Evolutionary conservation across 2,329 filamentous ascomycete genomes (phyloP).

Genomic region (Incumbomyces lentus): DNA sequence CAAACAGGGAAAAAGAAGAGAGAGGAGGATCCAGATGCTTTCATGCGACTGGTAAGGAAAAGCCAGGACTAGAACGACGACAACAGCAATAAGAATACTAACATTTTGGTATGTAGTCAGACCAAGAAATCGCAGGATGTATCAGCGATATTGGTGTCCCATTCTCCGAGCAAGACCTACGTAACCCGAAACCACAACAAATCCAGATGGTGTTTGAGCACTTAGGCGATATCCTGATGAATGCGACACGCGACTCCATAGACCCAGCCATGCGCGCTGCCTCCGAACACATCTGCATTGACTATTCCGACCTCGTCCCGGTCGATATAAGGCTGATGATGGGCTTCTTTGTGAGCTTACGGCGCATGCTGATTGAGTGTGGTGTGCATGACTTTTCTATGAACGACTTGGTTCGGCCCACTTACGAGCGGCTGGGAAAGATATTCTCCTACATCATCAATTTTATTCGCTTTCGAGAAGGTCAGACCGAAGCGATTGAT

Average conservation of each 20-base stretch:
- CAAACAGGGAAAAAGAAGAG: conserved; percentile 41
- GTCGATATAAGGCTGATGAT: conserved; percentile 85
- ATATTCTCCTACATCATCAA: conserved; percentile 98
- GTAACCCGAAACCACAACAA: conserved; percentile 87
- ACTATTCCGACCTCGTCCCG: conserved; percentile 73
- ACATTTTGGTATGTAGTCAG: conserved; percentile 43
- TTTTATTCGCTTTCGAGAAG: conserved; percentile 93
- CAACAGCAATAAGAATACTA: conserved; percentile 8
- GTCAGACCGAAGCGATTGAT: conserved; percentile 79
- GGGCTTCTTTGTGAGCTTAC: conserved; percentile 84
- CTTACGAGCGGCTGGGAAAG: conserved; percentile 79
- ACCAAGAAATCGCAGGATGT: conserved; percentile 82
- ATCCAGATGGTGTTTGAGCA: conserved; percentile 98
- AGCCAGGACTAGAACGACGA: not conserved
- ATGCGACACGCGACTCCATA: conserved; percentile 83
- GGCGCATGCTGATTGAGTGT: conserved; percentile 70
- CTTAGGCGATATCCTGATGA: conserved; percentile 90
- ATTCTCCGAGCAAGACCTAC: conserved; percentile 75
- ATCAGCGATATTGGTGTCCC: conserved; percentile 93
- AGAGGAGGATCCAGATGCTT: conserved; percentile 47
- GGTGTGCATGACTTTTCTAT: conserved; percentile 91
- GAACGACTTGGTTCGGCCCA: conserved; percentile 81
- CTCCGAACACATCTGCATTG: conserved; percentile 70
- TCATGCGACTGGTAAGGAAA: conserved; percentile 44
- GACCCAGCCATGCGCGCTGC: conserved; percentile 92